Conservation (phyloP, 768 basidiomycete genomes). For the Naganishia kalamii region DNA sequence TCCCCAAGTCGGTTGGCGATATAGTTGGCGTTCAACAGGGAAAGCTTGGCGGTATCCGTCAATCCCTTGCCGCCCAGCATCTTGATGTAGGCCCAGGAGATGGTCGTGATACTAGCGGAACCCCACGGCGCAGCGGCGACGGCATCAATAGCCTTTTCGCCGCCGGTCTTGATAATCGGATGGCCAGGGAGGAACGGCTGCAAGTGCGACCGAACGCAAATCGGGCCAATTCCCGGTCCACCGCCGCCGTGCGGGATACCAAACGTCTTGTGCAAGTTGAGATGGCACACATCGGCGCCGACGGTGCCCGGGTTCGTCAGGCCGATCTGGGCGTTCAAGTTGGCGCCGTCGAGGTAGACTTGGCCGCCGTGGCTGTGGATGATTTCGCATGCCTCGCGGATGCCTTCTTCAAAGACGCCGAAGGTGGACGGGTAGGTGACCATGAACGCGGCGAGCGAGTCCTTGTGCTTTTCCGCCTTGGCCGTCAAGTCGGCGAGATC, state of each 20-base stretch:
- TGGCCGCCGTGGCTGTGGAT: slow-evolving; percentile 93
- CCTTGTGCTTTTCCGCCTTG: slow-evolving; percentile 86
- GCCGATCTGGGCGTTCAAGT: slow-evolving; percentile 88
- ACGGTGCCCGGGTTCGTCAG: slow-evolving; percentile 81
- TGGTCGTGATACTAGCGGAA: slow-evolving; percentile 86
- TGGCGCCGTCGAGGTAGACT: slow-evolving; percentile 95
- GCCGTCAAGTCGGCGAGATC: slow-evolving; percentile 75
- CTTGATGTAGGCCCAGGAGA: slow-evolving; percentile 99
- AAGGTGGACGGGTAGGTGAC: slow-evolving; percentile 97
- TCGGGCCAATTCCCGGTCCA: slow-evolving; percentile 93
- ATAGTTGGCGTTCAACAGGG: slow-evolving; percentile 93
- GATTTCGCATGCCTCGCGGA: slow-evolving; percentile 78
- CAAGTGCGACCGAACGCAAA: slow-evolving; percentile 88
- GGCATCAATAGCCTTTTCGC: slow-evolving; percentile 69
- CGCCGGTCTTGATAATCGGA: slow-evolving; percentile 63
- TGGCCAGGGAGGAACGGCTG: slow-evolving; percentile 90
- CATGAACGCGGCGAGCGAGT: slow-evolving; percentile 93
- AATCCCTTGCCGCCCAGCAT: slow-evolving; percentile 97
- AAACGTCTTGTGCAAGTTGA: slow-evolving; percentile 98
- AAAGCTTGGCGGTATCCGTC: slow-evolving; percentile 72
- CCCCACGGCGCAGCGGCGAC: slow-evolving; percentile 90
- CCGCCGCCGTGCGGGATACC: slow-evolving; percentile 98
- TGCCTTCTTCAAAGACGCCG: slow-evolving; percentile 91
- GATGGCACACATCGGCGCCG: slow-evolving; percentile 94
- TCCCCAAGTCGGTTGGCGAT: slow-evolving; percentile 80